Evolutionary conservation across 306 rosid genomes (phyloP).

Genomic region (Malus orientalis): DNA sequence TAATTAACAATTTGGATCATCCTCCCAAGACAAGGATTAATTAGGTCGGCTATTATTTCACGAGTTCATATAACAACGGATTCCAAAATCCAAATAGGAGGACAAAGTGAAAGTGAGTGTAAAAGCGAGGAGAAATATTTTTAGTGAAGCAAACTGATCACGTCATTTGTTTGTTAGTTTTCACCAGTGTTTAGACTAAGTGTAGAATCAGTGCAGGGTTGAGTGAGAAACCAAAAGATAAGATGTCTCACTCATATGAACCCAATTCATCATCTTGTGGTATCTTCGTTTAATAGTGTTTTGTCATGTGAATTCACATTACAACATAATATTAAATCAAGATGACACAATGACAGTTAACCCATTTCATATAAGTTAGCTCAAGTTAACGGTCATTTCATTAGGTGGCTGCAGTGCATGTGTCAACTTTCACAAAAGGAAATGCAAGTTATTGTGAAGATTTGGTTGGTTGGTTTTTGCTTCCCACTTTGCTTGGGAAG

Average conservation of each 20-base stretch:
- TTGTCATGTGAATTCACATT: too few species aligned
- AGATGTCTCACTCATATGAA: too few species aligned
- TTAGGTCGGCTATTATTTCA: neutral
- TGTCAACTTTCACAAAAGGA: conserved; percentile 4
- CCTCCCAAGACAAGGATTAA: conserved; percentile 13
- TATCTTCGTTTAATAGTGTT: too few species aligned
- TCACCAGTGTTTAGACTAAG: too few species aligned
- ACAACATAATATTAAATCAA: too few species aligned
- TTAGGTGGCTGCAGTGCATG: neutral
- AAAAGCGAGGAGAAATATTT: neutral
- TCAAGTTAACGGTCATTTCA: conserved; percentile 29
- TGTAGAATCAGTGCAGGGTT: too few species aligned
- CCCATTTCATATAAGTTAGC: too few species aligned
- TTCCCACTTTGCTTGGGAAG: conserved; percentile 37
- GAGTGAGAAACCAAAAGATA: too few species aligned
- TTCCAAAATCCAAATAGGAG: conserved; percentile 3
- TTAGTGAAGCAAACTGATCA: neutral
- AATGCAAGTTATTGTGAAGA: neutral
- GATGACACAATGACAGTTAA: too few species aligned
- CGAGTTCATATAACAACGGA: neutral
- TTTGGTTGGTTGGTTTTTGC: conserved; percentile 8
- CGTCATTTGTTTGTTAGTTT: too few species aligned
- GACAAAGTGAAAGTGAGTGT: conserved; percentile 26
- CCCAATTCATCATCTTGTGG: too few species aligned
- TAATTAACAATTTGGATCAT: neutral